phyloP scores from a whole-genome alignment of 2,329 filamentous ascomycete genomes.

The Fonsecaea monophora region DNA sequence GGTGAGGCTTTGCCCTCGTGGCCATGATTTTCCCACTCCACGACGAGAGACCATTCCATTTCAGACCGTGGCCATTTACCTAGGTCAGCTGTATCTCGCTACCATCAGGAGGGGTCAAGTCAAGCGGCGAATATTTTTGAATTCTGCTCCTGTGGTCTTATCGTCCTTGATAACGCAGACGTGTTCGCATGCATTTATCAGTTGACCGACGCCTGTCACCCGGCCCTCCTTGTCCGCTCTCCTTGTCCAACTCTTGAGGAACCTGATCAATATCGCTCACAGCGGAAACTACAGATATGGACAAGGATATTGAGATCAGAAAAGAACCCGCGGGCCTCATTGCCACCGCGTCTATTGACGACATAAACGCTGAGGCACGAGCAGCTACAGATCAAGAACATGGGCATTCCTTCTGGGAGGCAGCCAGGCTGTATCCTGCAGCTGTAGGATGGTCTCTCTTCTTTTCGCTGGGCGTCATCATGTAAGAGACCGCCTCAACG shows the following conservation, averaged over 20 bases:
- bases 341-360: conserved; percentile 36
- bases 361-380: conserved; percentile 42
- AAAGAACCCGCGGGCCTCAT: conserved; percentile 37
- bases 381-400: conserved; percentile 48
- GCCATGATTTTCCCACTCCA: conserved; percentile 4
- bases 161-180: conserved; percentile 25
- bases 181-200: not conserved
- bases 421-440: conserved; percentile 54
- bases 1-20: conserved; percentile 12
- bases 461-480: conserved; percentile 46
- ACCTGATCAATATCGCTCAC: conserved; percentile 10
- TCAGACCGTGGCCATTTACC: conserved; percentile 10
- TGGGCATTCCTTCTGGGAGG: conserved; percentile 46
- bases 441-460: conserved; percentile 49
- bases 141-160: conserved; percentile 19
- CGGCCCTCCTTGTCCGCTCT: not conserved
- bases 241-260: not conserved
- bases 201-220: conserved; percentile 5
- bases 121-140: conserved; percentile 13
- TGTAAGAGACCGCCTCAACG: conserved; percentile 67
- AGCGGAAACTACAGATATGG: conserved; percentile 46
- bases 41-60: not conserved
- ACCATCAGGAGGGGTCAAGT: conserved; percentile 24
- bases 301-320: conserved; percentile 34
- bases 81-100: conserved; percentile 20